Conservation (phyloP, 2,329 filamentous ascomycete genomes). For the Iodosphaeria phyllophila region DNA sequence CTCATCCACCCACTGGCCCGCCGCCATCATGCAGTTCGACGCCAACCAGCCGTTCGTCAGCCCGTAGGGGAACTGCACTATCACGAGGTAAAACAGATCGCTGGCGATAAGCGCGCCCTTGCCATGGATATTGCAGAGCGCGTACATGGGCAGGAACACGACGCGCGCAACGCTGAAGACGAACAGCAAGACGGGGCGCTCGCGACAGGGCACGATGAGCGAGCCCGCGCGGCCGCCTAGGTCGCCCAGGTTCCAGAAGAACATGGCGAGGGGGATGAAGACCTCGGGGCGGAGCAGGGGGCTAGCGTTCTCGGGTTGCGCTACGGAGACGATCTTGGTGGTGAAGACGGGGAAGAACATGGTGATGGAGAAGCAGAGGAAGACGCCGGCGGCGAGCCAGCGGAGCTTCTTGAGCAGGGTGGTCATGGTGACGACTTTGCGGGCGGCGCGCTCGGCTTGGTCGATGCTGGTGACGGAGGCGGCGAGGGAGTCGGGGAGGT, state of each 20-base stretch:
- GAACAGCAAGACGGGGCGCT: slow-evolving; percentile 50
- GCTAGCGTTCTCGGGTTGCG: slow-evolving; percentile 20
- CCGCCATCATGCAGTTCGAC: slow-evolving; percentile 81
- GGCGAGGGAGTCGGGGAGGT: slow-evolving; percentile 27
- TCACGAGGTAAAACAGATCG: slow-evolving; percentile 71
- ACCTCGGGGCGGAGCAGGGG: slow-evolving; percentile 50
- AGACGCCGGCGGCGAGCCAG: slow-evolving; percentile 61
- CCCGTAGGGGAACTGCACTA: slow-evolving; percentile 74
- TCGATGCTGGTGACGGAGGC: slow-evolving; percentile 30
- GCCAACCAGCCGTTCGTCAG: slow-evolving; percentile 75
- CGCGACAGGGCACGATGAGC: slow-evolving; percentile 29
- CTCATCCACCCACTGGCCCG: slow-evolving; percentile 61
- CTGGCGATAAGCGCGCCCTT: slow-evolving; percentile 55
- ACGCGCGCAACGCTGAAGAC: slow-evolving; percentile 43
- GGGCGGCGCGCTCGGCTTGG: slow-evolving; percentile 29
- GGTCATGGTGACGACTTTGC: slow-evolving; percentile 34
- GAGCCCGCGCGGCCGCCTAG: slow-evolving; percentile 57
- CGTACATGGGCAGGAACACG: slow-evolving; percentile 65
- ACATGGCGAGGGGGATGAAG: slow-evolving; percentile 80
- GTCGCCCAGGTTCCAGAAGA: slow-evolving; percentile 89
- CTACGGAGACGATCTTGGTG: slow-evolving; percentile 36
- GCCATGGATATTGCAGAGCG: slow-evolving; percentile 74
- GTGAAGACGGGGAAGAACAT: slow-evolving; percentile 97
- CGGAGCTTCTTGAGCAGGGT: slow-evolving; percentile 59
- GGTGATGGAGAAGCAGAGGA: slow-evolving; percentile 62